Conservation (phyloP, 2,329 filamentous ascomycete species). For the Colletotrichum magnum region DNA sequence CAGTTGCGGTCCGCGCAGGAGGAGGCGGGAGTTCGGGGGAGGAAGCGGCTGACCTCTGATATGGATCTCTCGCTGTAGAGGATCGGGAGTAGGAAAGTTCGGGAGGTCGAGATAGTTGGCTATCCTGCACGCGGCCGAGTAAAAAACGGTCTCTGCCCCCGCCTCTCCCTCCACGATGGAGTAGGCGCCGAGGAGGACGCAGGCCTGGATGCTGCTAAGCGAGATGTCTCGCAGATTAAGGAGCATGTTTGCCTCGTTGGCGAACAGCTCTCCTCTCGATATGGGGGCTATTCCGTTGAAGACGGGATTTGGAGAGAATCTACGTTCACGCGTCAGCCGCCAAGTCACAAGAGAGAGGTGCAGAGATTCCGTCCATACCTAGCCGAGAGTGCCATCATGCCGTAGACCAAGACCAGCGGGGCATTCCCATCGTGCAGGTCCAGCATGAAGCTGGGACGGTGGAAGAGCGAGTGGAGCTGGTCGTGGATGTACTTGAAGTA, state of each 20-base stretch:
- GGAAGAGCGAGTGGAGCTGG: constrained; percentile 51
- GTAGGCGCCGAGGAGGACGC: constrained; percentile 53
- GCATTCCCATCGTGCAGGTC: constrained; percentile 44
- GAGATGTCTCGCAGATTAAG: constrained; percentile 53
- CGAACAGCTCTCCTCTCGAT: constrained; percentile 44
- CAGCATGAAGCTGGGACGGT: constrained; percentile 46
- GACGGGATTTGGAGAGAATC: constrained; percentile 44
- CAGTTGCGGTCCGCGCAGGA: neutral
- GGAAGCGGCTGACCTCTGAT: constrained; percentile 43
- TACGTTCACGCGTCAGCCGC: neutral
- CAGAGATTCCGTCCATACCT: constrained; percentile 18
- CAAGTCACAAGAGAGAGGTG: neutral
- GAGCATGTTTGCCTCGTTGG: constrained; percentile 44
- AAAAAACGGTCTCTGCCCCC: constrained; percentile 55
- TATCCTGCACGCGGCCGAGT: constrained; percentile 53
- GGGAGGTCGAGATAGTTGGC: constrained; percentile 54
- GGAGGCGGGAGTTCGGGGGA: neutral
- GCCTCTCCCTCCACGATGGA: constrained; percentile 53
- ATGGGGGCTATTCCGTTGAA: constrained; percentile 43
- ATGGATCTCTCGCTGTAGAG: constrained; percentile 54
- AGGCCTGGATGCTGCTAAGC: constrained; percentile 54
- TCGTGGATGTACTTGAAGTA: constrained; percentile 53
- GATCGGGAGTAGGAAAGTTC: constrained; percentile 45
- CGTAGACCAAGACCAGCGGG: constrained; percentile 43
- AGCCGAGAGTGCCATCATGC: constrained; percentile 46